Base-by-base conservation (phyloP, 2,329 filamentous ascomycete genomes). In the Thermoascus crustaceus region DNA sequence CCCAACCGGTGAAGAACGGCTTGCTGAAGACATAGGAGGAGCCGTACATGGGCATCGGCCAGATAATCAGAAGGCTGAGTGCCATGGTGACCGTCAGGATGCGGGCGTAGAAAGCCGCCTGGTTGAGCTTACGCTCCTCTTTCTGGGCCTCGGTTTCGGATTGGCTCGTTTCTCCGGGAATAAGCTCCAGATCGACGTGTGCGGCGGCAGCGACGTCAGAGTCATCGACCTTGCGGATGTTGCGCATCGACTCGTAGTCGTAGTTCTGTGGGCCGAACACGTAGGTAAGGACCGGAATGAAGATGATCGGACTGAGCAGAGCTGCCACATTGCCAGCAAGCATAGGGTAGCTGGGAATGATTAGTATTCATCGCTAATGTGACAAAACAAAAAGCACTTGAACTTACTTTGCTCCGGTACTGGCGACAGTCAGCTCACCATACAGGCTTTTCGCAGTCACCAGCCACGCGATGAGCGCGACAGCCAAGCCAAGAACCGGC, bases 21-120 rank as follows among this genome's bases (percentile, higher is more conserved):
- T 85, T 82, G 58, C 72, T 78, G 63, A 91, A 93, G 35, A 94
- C 73, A 55, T 94, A 94, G 1, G 75, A 75, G 0, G 72, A 72
- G 7, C 85, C 87, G 53, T 91, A 94, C 77, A 94, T 79, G 1
- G 87, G 87, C 73, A 94, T 89, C 0, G 88, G 87, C 86, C 87
- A 94, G 10, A 94, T 72, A 2, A 94, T 70, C 0, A 94, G 66
- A 37, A 94, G 68, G 0, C 76, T 71, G 0, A 94, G 41, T 0
- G 85, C 83, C 65, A 85, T 68, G 45, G 72, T 58, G 7, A 77
- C 66, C 1, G 80, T 84, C 42, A 77, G 56, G 20, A 61, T 66
- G 33, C 73, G 67, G 0, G 76, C 73, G 49, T 76, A 73, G 4
- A 63, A 41, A 5, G 72, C 73, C 0, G 75, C 71, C 17, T 65